Conservation (phyloP, 2,329 filamentous ascomycete genomes). For the Colletotrichum sp. region DNA sequence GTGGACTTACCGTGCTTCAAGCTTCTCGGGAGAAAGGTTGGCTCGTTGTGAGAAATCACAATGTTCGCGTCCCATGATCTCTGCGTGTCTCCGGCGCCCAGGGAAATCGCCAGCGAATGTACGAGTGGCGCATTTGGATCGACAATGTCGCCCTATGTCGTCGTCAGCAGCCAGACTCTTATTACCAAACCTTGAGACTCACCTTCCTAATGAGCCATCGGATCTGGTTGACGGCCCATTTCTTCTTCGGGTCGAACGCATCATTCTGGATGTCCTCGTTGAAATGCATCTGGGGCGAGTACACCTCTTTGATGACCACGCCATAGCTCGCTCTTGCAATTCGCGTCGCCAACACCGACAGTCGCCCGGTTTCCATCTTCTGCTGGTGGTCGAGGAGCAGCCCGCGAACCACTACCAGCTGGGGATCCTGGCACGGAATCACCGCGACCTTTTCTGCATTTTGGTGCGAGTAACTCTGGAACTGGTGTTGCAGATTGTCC, state of each 20-base stretch:
- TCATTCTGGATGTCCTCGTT: conserved; percentile 40
- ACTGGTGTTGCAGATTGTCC: conserved; percentile 42
- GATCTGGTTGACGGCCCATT: conserved; percentile 46
- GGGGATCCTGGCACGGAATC: conserved; percentile 53
- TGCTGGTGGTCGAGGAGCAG: conserved; percentile 57
- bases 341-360: conserved; percentile 46
- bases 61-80: conserved; percentile 42
- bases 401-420: conserved; percentile 60
- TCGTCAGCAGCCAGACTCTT: background rate
- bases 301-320: conserved; percentile 40
- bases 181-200: background rate
- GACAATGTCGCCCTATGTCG: conserved; percentile 36
- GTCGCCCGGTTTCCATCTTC: conserved; percentile 43
- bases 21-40: conserved; percentile 37
- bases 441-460: conserved; percentile 41
- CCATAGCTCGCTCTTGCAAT: conserved; percentile 49
- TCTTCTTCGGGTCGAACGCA: conserved; percentile 32
- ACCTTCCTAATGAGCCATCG: conserved; percentile 47
- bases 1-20: conserved; percentile 38
- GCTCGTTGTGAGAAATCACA: conserved; percentile 43
- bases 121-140: conserved; percentile 37
- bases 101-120: conserved; percentile 37
- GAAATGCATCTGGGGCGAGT: conserved; percentile 38
- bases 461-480: conserved; percentile 35
- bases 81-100: conserved; percentile 35